Evolutionary conservation across 352 stramenopile species (phyloP), one percentile per base, ranked within the genome.

Genomic region (Phytopythium boreale): DNA sequence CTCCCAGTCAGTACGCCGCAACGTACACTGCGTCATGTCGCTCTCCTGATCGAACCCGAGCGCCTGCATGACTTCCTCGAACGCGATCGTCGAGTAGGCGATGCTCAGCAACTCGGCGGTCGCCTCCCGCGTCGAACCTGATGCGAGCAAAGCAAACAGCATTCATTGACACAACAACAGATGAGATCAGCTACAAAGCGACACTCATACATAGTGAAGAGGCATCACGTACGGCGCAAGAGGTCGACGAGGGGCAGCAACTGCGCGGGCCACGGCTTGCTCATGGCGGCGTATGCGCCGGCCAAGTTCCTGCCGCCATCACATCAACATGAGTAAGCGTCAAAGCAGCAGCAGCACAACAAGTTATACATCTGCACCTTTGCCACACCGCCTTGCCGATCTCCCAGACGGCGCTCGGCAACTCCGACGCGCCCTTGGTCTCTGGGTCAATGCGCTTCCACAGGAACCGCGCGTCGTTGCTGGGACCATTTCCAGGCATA

Each of bases 311-410:
- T 91, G 43, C 37, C 43, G 24, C 31, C 29, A 14, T 1, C 31
- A 20, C 8, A 59, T 1, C 26, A 26, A 39, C 1, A 2, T 37
- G 27, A 31, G 31, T 20, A 59, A 1, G 15, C 3, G 7, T 29
- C 2, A 10, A 29, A 17, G n/a, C 52, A 9, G 31, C 34, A 31
- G 6, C 5, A 41, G 6, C n/a, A 10, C 8, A 7, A 0, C 11
- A 15, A 51, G 17, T 20, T 17, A 17, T 11, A 31, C 8, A 2
- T 58, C 72, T 10, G 14, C 46, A 89, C 80, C 82, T 69, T 47
- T 85, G 66, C 82, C 82, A 92, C 0, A 92, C 61, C 55, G 77
- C 77, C 52, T 87, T 92, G 47, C 80, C 80, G 51, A 92, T 84
- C 44, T 76, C 74, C 82, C 82, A 92, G 15, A 86, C 71, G 4